Evolutionary conservation across 305 asterid genomes (phyloP), one percentile per base, ranked within the genome.

Genomic region (Fraxinus baroniana): DNA sequence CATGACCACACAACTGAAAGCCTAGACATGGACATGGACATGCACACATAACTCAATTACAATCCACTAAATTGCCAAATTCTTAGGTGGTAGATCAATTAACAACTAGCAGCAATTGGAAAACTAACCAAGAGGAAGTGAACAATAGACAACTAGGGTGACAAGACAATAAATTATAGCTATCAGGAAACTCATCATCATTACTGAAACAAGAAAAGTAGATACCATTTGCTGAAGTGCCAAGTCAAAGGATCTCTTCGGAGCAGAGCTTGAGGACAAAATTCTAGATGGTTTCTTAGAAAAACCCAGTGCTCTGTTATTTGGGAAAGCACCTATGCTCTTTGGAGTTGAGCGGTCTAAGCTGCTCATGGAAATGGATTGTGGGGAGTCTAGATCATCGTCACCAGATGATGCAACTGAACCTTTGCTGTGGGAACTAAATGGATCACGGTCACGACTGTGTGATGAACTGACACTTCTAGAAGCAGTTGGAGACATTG

Each of bases 351-450:
- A 90, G 85, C 84, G 89, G 49, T 86, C 97, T 17, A 90, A 87
- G 87, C 85, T 83, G 86, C 91, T 91, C 79, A 91, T 77, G 66
- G 94, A 91, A 83, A 80, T 74, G 22, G 97, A 92, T 35, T 85
- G 97, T 74, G 89, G 87, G 15, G 98, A 96, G 84, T 96, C 98
- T 41, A 86, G 78, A 64, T 96, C 99, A 86, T 96, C 98, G 85
- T 96, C 98, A 71, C 91, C 93, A 80, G 97, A 94, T n/a, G 99
- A 96, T 84, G 91, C 99, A 89, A 92, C 88, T 33, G 99, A 96
- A 81, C 97, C 95, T 88, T 88, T 96, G 83, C 97, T 87, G 82
- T 90, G 85, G 78, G 94, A 90, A 79, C 92, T 90, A 86, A 81
- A 90, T 68, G 83, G 93, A 73, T 93, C 97, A 82, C 92, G 88